phyloP scores from a whole-genome alignment of 306 rosid genomes.

The Cucurbita pepo region DNA sequence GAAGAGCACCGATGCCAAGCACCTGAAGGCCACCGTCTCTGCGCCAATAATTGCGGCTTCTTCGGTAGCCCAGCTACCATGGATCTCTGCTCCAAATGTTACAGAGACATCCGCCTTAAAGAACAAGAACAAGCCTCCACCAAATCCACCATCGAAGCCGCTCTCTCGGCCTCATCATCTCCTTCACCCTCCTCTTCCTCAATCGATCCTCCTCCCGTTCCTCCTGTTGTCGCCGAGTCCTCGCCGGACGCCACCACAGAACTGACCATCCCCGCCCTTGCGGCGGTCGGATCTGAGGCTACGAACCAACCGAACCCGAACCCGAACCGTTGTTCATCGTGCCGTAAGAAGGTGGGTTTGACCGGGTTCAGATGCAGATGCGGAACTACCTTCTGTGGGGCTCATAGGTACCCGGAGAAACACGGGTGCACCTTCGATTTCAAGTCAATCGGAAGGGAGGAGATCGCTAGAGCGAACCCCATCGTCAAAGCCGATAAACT shows the following conservation, averaged over 20 bases:
- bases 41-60: conserved; percentile 90
- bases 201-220: conserved; percentile 10
- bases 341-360: conserved; percentile 72
- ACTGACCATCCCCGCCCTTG: background rate
- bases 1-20: conserved; percentile 88
- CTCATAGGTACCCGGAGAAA: conserved; percentile 83
- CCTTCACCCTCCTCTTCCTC: conserved; percentile 6
- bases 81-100: conserved; percentile 89
- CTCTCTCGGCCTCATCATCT: conserved; percentile 32
- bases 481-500: conserved; percentile 64
- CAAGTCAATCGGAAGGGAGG: conserved; percentile 64
- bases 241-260: conserved; percentile 9
- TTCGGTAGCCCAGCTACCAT: conserved; percentile 80
- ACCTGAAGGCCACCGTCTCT: conserved; percentile 69
- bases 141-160: conserved; percentile 61
- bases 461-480: conserved; percentile 75
- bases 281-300: background rate
- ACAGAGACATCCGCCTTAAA: conserved; percentile 37
- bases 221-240: conserved; percentile 8
- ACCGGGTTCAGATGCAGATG: conserved; percentile 76
- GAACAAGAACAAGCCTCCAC: conserved; percentile 63
- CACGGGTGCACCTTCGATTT: conserved; percentile 75
- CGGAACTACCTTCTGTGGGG: conserved; percentile 68
- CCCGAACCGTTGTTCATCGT: conserved; percentile 49
- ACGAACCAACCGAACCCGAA: conserved; percentile 23